Evolutionary conservation across 768 basidiomycete genomes (phyloP).

Genomic region (Hortiboletus flavorubellus): DNA sequence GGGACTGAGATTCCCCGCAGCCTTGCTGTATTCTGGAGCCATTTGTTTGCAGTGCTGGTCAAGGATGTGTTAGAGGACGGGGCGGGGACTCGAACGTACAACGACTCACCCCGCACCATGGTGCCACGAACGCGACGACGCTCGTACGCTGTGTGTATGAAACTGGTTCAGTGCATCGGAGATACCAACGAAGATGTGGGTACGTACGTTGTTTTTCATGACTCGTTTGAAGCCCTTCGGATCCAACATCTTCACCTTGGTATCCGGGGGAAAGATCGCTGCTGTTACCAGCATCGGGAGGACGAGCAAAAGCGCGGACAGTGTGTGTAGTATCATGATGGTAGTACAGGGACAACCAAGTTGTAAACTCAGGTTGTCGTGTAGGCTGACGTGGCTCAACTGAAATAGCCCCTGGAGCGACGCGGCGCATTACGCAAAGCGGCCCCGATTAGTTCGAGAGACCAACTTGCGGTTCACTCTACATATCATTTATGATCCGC

Average conservation of each 20-base stretch:
- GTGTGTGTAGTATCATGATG: slow-evolving; percentile 25
- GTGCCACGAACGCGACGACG: slow-evolving; percentile 90
- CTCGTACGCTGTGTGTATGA: slow-evolving; percentile 53
- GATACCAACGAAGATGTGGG: not conserved
- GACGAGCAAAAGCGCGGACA: slow-evolving; percentile 18
- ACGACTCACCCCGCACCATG: slow-evolving; percentile 80
- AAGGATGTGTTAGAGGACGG: not conserved
- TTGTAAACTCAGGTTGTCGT: not conserved
- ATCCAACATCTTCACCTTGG: slow-evolving; percentile 72
- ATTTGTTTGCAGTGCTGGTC: slow-evolving; percentile 73
- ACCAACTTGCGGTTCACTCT: not conserved
- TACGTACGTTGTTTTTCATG: slow-evolving; percentile 72
- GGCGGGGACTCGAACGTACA: not conserved
- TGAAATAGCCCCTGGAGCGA: slow-evolving; percentile 7
- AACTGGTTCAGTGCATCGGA: not conserved
- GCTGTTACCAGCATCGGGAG: slow-evolving; percentile 40
- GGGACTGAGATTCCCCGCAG: slow-evolving; percentile 74
- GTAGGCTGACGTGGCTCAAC: slow-evolving; percentile 14
- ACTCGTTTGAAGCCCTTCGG: slow-evolving; percentile 63
- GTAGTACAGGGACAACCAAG: not conserved
- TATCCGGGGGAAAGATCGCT: slow-evolving; percentile 46
- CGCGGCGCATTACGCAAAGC: not conserved
- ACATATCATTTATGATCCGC: not conserved
- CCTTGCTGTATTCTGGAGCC: slow-evolving; percentile 82
- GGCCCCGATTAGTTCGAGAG: too few relatives aligned